These are phyloP conservation scores for Passiflora organensis DNA, from an alignment of 345 rosid species.

Conservation along the genomic window DNA sequence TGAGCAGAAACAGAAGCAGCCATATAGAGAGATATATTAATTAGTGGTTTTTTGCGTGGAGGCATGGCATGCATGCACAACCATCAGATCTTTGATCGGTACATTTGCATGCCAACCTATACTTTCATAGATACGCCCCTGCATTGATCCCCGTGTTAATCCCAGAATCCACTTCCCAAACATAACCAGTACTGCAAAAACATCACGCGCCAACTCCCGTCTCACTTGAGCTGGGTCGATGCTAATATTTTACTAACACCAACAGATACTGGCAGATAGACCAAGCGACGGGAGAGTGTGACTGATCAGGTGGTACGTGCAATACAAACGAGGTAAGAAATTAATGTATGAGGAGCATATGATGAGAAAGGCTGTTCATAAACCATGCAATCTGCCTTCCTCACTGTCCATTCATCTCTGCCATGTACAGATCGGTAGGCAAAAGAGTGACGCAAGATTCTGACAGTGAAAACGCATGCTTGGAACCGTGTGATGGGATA, in stretches of 20 bases:
- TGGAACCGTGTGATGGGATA: slow-evolving; percentile 52
- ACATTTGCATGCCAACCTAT: slow-evolving; percentile 41
- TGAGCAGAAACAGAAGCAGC: no score
- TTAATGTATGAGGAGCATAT: not conserved
- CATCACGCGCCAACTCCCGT: no score
- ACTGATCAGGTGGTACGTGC: not conserved
- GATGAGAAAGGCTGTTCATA: not conserved
- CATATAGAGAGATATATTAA: not conserved
- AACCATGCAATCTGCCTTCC: slow-evolving; percentile 1
- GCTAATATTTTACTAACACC: no score
- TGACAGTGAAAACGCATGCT: slow-evolving; percentile 33
- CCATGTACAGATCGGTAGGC: not conserved
- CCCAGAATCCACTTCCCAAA: not conserved
- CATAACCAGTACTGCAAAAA: no score
- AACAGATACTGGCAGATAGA: no score
- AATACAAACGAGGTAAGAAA: not conserved
- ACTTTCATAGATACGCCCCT: slow-evolving; percentile 22
- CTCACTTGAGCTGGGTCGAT: no score
- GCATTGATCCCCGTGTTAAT: not conserved
- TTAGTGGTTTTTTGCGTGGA: not conserved
- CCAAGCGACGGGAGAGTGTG: no score
- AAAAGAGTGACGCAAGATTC: slow-evolving; percentile 40
- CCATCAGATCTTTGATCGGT: slow-evolving; percentile 25
- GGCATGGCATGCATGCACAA: slow-evolving; percentile 15
- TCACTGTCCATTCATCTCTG: slow-evolving; percentile 13